phyloP scores from a whole-genome alignment of 345 rosid genomes.

The Stellera chamaejasme region DNA sequence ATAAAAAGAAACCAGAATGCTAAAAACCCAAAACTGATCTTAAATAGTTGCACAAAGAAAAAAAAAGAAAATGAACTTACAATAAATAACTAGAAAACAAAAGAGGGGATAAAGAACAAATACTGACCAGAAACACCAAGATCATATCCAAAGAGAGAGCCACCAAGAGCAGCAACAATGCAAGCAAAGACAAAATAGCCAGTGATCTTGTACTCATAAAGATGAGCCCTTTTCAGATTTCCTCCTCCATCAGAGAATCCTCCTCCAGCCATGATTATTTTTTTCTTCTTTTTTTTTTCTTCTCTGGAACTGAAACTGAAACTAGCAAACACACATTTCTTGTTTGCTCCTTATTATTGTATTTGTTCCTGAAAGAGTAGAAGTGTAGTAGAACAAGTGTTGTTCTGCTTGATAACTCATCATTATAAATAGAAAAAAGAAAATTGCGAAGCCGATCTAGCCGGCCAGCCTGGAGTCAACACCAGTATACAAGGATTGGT shows the following conservation, averaged over 20 bases:
- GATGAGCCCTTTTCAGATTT: conserved; percentile 52
- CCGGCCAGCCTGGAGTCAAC: too few relatives aligned
- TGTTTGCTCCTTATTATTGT: too few relatives aligned
- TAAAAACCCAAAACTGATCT: too few relatives aligned
- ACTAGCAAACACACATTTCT: too few relatives aligned
- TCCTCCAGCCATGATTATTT: conserved; percentile 52
- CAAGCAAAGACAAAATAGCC: conserved; percentile 53
- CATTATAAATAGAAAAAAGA: too few relatives aligned
- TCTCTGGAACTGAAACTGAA: background rate
- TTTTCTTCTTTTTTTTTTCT: background rate
- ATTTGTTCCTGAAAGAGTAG: too few relatives aligned
- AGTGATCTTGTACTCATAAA: conserved; percentile 58
- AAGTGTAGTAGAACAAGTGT: background rate
- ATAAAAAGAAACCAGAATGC: too few relatives aligned
- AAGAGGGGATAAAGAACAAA: background rate
- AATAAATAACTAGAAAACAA: too few relatives aligned
- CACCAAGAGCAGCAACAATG: conserved; percentile 54
- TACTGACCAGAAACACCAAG: conserved; percentile 71
- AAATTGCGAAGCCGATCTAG: too few relatives aligned
- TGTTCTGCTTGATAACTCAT: background rate
- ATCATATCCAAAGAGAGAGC: conserved; percentile 77
- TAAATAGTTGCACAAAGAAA: too few relatives aligned
- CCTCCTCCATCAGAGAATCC: conserved; percentile 40
- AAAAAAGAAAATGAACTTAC: too few relatives aligned
- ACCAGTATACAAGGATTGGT: too few relatives aligned